Evolutionary conservation across 192 early-diverging fungal species (phyloP).

Genomic region (Umbelopsis vinacea): DNA sequence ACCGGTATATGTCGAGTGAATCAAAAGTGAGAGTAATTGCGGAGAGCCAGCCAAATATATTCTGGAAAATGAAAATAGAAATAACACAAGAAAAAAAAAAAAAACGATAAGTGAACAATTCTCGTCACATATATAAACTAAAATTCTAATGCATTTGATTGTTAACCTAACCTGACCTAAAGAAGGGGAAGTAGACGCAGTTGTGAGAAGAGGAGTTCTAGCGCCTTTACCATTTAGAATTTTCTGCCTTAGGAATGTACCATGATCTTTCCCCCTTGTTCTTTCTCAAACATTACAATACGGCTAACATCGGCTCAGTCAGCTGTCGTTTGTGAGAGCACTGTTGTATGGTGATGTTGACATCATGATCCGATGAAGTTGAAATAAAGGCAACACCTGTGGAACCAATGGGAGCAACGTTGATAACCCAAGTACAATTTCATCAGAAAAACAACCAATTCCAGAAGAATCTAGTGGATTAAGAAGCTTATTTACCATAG

Average conservation of each 20-base stretch:
- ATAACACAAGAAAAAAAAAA: background rate
- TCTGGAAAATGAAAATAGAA: background rate
- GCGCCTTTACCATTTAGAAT: background rate
- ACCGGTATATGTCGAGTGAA: background rate
- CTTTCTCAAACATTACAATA: too few relatives aligned
- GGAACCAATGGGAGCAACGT: too few relatives aligned
- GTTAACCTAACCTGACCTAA: background rate
- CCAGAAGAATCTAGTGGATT: too few relatives aligned
- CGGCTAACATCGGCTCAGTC: too few relatives aligned
- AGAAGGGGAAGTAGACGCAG: background rate
- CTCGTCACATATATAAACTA: conserved; percentile 11
- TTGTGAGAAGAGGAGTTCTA: background rate
- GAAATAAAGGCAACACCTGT: too few relatives aligned
- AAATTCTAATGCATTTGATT: conserved; percentile 9
- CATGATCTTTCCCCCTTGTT: background rate
- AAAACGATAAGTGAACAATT: background rate
- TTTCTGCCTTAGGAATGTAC: conserved; percentile 1
- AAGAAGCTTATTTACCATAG: too few relatives aligned
- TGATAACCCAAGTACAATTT: too few relatives aligned
- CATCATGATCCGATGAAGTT: too few relatives aligned
- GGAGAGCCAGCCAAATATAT: background rate
- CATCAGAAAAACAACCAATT: too few relatives aligned
- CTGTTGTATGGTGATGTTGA: too few relatives aligned
- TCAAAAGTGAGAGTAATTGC: background rate
- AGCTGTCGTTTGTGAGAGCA: too few relatives aligned